Percentiles rank a stretch among this genome's conserved stretches.
Evolutionary conservation across 202 grass and related monocot species (phyloP).

Genomic region (Saccharum hybrid): DNA sequence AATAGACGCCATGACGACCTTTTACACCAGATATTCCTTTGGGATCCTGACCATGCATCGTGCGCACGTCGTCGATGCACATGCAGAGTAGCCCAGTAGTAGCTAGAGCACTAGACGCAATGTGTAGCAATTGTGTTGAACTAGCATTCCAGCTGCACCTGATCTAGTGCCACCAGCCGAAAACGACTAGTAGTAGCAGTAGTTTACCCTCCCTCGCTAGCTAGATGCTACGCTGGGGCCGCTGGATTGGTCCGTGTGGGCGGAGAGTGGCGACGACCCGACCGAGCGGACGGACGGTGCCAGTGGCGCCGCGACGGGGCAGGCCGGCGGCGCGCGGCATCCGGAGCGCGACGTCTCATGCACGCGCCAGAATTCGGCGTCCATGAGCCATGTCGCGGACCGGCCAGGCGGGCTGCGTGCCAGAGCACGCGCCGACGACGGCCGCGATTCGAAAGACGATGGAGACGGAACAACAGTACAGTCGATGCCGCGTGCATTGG

Average conservation of each 20-base stretch:
- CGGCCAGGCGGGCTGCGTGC: background rate
- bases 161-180: too few relatives aligned
- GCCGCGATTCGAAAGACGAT: background rate
- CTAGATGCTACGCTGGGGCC: background rate
- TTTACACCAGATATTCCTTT: too few relatives aligned
- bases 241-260: background rate
- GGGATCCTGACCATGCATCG: too few relatives aligned
- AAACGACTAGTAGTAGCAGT: too few relatives aligned
- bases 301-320: background rate
- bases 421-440: background rate
- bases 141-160: too few relatives aligned
- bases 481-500: background rate
- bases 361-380: background rate
- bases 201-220: too few relatives aligned
- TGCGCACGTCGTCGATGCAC: too few relatives aligned
- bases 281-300: background rate
- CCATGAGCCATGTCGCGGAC: background rate
- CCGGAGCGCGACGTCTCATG: background rate
- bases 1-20: too few relatives aligned
- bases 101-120: too few relatives aligned
- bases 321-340: background rate
- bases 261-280: constrained; percentile 1
- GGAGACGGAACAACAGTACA: background rate
- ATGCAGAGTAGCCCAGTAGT: too few relatives aligned
- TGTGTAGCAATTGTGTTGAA: too few relatives aligned